Base-by-base conservation (phyloP, 2,329 filamentous ascomycete species). In the Capronia americana region DNA sequence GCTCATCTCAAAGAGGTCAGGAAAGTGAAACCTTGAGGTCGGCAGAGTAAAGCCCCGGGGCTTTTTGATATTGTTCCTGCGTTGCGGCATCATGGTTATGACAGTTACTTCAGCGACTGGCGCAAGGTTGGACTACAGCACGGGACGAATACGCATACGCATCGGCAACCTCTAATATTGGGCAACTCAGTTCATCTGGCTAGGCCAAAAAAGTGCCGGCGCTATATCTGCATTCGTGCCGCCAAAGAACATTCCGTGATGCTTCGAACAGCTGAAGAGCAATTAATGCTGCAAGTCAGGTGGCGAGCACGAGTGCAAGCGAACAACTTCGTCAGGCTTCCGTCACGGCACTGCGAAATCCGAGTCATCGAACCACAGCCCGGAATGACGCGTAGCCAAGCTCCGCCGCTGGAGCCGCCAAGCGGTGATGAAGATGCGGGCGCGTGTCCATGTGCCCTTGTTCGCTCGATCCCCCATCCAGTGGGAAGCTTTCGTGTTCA, bases 1-100 rank as follows among this genome's bases (percentile, higher is more conserved):
- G 92, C 84, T 99, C 77, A 94, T 99, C 17, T 17, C 38, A 79
- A 94, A 93, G 73, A 91, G 92, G 78, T 90, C 93, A 70, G 92
- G 85, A 77, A 89, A 89, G 81, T 93, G 81, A 87, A 53, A 12
- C 10, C 8, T 30, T 30, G 34, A 41, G 34, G 34, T 12, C 14
- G 4, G 34, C 34, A 4, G 1, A 17, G 34, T 41, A 14, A 17
- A 41, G 12, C 34, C 5, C 17, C 17, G 14, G 38, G 17, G 6
- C 8, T 1, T 26, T 2, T 20, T 23, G 24, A 30, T 14, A 32
- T 50, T 30, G 17, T 50, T 59, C 46, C 11, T 48, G 48, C 17
- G 24, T 51, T 26, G 23, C 8, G 20, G 48, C 48, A 6, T 6
- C 48, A 51, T 26, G 12, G 48, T 32, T 34, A 57, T 28, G 53